Evolutionary conservation across 495 filamentous ascomycete species (phyloP).

Genomic region (Barbatosphaeria neglecta): DNA sequence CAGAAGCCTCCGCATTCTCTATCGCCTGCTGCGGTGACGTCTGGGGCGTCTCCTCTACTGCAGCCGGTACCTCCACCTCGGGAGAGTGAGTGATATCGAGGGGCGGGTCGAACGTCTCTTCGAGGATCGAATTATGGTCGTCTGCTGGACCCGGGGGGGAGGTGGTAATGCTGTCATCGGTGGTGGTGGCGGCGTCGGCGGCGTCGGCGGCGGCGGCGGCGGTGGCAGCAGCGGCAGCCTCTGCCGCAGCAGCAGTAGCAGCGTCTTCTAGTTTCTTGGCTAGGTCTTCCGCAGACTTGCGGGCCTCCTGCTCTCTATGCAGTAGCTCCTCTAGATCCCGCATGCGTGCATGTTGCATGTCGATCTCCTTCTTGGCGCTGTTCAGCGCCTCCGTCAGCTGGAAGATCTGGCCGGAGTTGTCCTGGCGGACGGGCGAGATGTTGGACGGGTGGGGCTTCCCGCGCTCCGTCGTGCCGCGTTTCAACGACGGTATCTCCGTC

Average conservation of each 20-base stretch:
- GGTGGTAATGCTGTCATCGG: slow-evolving; percentile 30
- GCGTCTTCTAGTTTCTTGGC: slow-evolving; percentile 56
- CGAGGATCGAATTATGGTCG: slow-evolving; percentile 20
- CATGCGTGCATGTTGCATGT: slow-evolving; percentile 63
- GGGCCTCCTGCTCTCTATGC: slow-evolving; percentile 64
- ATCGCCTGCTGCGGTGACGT: slow-evolving; percentile 25
- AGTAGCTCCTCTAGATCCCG: slow-evolving; percentile 72
- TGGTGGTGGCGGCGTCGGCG: slow-evolving; percentile 8
- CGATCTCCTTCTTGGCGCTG: slow-evolving; percentile 69
- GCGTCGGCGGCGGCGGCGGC: slow-evolving; percentile 11
- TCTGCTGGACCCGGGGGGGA: slow-evolving; percentile 13
- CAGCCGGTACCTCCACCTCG: slow-evolving; percentile 13
- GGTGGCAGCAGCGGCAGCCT: slow-evolving; percentile 11
- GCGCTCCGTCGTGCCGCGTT: slow-evolving; percentile 64
- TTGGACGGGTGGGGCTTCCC: slow-evolving; percentile 42
- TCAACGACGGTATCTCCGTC: slow-evolving; percentile 46
- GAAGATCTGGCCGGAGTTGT: slow-evolving; percentile 58
- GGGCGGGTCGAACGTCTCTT: slow-evolving; percentile 27
- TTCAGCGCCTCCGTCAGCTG: slow-evolving; percentile 72
- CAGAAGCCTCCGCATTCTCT: slow-evolving; percentile 29
- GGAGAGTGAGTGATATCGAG: slow-evolving; percentile 15
- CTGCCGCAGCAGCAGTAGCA: slow-evolving; percentile 7
- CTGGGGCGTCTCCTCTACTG: slow-evolving; percentile 14
- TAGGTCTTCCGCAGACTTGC: slow-evolving; percentile 72
- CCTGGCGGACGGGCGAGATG: slow-evolving; percentile 52